Base-by-base conservation (phyloP, 192 early-diverging fungal genomes). In the Coemansia guatemalensis region DNA sequence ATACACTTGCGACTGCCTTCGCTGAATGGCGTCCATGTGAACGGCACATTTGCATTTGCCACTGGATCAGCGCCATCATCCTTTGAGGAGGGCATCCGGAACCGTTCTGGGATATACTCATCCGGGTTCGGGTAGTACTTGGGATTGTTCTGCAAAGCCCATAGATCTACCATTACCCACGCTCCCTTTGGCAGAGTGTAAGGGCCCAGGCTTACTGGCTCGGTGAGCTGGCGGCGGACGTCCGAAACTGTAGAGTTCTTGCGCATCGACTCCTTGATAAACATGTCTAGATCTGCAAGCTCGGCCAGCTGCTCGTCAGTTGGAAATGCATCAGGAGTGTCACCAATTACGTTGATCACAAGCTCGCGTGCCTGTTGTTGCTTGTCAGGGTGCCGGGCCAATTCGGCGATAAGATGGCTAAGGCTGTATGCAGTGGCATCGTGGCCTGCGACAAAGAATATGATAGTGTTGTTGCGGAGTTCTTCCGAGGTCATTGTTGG, bases 11-110 rank as follows among this genome's bases (percentile, higher is more conserved):
- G 82, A 14, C 73, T 53, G 2, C 89, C 89, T 23, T 76, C 68
- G 48, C 86, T 82, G 63, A 90, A 90, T n/a, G 89, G 80, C 18
- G 87, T 58, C 60, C 74, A 90, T 11, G 82, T 33, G 49, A 82
- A 76, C 0, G 71, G 67, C 14, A 60, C 67, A 22, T 56, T 25
- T 27, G 23, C 22, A 52, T 58, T 47, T 29, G 62, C 53, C 53
- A 48, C 25, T 35, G 32, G 7, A 44, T 49, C 47, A n/a, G 35
- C 55, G 24, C 24, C 50, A 24, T 51, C 22, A 51, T 51, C 50
- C 24, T 25, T 51, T 3, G 9, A 21, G 12, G 11, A 5, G 11
- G 35, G 35, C 9, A 8, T 5, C 24, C 21, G 24, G 50, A 85
- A 87, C 35, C 87, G 83, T 24, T 76, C 74, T 6, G 87, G 87